A percentile compares a stretch with the other conserved stretches of the same genome.
These are phyloP conservation scores for Leavenworthia alabamica DNA, from an alignment of 345 rosid genomes.

Conservation along the genomic window DNA sequence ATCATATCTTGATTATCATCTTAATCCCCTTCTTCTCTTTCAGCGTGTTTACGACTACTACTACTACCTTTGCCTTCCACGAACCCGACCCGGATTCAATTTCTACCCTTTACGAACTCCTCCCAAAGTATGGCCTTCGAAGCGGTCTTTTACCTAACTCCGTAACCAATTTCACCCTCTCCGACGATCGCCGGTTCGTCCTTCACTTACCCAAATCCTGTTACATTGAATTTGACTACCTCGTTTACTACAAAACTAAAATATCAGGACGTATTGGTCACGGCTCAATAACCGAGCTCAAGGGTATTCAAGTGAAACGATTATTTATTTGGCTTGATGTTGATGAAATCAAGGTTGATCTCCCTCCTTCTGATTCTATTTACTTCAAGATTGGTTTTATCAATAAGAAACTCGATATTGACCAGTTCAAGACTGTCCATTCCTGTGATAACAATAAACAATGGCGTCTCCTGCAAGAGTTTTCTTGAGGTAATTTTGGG, in stretches of 20 bases:
- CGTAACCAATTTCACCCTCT: slow-evolving; percentile 51
- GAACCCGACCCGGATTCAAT: slow-evolving; percentile 31
- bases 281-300: slow-evolving; percentile 62
- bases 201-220: slow-evolving; percentile 52
- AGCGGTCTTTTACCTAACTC: slow-evolving; percentile 62
- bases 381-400: slow-evolving; percentile 84
- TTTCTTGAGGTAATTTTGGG: slow-evolving; percentile 19
- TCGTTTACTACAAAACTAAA: slow-evolving; percentile 62
- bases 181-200: slow-evolving; percentile 57
- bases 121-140: slow-evolving; percentile 87
- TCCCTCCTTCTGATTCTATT: slow-evolving; percentile 75
- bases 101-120: slow-evolving; percentile 61
- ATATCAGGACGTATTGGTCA: slow-evolving; percentile 62
- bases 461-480: slow-evolving; percentile 19
- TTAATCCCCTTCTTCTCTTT: slow-evolving; percentile 28
- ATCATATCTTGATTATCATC: slow-evolving; percentile 21
- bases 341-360: slow-evolving; percentile 79
- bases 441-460: slow-evolving; percentile 40
- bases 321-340: slow-evolving; percentile 79
- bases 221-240: slow-evolving; percentile 68
- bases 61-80: slow-evolving; percentile 11
- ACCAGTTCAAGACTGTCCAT: slow-evolving; percentile 75
- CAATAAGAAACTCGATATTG: slow-evolving; percentile 73
- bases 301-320: slow-evolving; percentile 78
- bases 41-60: too few relatives aligned